Evolutionary conservation across 2,329 filamentous ascomycete genomes (phyloP).

Genomic region (Fusarium incarnatum): DNA sequence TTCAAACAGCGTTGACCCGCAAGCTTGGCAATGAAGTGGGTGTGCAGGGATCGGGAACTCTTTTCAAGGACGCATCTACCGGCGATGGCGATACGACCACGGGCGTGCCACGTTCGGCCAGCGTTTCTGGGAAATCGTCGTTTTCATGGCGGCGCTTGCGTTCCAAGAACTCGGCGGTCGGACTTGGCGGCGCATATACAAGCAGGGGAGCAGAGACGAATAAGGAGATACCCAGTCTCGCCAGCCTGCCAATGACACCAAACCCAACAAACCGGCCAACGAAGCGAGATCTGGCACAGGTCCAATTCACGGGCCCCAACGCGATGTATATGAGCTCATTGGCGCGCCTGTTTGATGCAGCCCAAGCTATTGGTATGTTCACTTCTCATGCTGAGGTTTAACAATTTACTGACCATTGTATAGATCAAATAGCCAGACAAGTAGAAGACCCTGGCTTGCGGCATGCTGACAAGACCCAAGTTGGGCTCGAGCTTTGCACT

Average conservation of each 20-base stretch:
- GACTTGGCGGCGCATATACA: conserved; percentile 63
- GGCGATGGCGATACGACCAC: conserved; percentile 59
- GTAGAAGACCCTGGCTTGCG: conserved; percentile 94
- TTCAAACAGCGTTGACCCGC: conserved; percentile 79
- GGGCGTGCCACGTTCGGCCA: conserved; percentile 65
- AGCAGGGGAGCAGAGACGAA: conserved; percentile 44
- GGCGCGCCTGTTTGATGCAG: conserved; percentile 91
- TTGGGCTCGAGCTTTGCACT: conserved; percentile 92
- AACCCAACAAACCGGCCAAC: conserved; percentile 73
- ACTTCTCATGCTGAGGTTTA: too few species aligned
- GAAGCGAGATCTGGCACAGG: conserved; percentile 75
- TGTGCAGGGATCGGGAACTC: conserved; percentile 74
- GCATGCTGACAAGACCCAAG: conserved; percentile 92
- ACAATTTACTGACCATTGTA: neutral
- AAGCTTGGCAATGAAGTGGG: conserved; percentile 96
- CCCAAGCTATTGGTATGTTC: conserved; percentile 85
- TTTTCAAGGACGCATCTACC: conserved; percentile 78
- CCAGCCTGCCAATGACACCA: conserved; percentile 81
- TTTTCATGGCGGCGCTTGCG: conserved; percentile 92
- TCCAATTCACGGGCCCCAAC: conserved; percentile 84
- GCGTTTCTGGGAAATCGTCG: conserved; percentile 76
- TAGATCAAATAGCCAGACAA: conserved; percentile 95
- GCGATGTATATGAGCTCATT: conserved; percentile 91
- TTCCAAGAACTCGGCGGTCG: conserved; percentile 84
- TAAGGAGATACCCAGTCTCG: conserved; percentile 65